Conservation (phyloP, 768 basidiomycete genomes). For the Rickenella mellea region DNA sequence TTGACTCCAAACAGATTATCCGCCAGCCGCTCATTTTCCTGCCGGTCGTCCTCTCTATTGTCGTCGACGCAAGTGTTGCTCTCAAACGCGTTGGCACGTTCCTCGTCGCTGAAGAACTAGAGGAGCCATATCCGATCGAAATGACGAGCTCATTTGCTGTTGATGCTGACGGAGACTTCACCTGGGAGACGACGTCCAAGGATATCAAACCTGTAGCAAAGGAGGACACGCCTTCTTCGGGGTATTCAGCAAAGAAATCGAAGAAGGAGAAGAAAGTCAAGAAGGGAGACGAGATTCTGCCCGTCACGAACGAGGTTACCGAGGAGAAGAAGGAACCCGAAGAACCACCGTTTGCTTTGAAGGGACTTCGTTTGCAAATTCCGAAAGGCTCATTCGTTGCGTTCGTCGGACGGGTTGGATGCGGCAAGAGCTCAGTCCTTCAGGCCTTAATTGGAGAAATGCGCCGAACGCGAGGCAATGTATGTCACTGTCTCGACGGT, state of each 20-base stretch:
- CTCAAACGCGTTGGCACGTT: constrained; percentile 12
- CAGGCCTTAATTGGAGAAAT: constrained; percentile 24
- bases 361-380: constrained; percentile 14
- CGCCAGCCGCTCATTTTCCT: constrained; percentile 11
- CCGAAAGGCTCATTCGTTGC: constrained; percentile 28
- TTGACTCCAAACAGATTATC: constrained; percentile 3
- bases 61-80: constrained; percentile 16
- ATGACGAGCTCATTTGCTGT: constrained; percentile 1
- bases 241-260: constrained; percentile 18
- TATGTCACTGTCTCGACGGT: constrained; percentile 7
- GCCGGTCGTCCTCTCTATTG: constrained; percentile 9
- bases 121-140: constrained; percentile 13
- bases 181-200: constrained; percentile 1
- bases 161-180: not conserved
- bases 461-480: constrained; percentile 25
- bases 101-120: constrained; percentile 17
- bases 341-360: constrained; percentile 14
- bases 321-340: constrained; percentile 4
- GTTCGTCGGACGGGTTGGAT: constrained; percentile 35
- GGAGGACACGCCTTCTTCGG: not conserved
- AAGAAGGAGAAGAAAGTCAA: constrained; percentile 6
- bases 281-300: not conserved
- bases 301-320: not conserved
- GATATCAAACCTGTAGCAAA: not conserved
- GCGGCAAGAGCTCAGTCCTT: constrained; percentile 24